phyloP scores from a whole-genome alignment of 768 basidiomycete genomes.

The Terana coerulea region DNA sequence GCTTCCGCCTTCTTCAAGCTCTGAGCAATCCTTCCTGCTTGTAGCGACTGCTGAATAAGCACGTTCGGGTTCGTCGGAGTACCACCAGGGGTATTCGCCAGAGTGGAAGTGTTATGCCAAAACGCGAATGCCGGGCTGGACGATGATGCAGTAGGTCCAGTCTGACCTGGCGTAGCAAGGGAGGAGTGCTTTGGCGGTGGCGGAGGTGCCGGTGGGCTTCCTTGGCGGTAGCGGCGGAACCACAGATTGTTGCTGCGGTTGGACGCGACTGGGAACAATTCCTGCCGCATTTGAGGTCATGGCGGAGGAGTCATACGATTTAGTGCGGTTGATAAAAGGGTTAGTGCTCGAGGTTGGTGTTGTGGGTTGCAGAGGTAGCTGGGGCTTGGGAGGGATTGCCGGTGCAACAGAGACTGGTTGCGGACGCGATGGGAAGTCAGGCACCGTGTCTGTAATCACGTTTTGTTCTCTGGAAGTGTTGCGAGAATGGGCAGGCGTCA shows the following conservation, averaged over 20 bases:
- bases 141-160: constrained; percentile 1
- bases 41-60: constrained; percentile 64
- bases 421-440: constrained; percentile 7
- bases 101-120: constrained; percentile 15
- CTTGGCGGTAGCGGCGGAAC: constrained; percentile 51
- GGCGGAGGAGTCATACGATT: constrained; percentile 15
- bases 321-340: constrained; percentile 34
- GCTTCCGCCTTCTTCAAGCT: constrained; percentile 67
- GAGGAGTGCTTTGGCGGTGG: constrained; percentile 39
- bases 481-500: not conserved
- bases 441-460: not conserved
- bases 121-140: constrained; percentile 16
- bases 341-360: constrained; percentile 30
- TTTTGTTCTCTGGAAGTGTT: not conserved
- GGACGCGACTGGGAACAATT: no score
- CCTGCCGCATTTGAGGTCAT: no score
- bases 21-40: constrained; percentile 70
- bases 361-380: constrained; percentile 1
- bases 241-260: constrained; percentile 1
- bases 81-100: constrained; percentile 1
- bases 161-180: constrained; percentile 11
- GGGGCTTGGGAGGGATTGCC: constrained; percentile 16
- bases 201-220: constrained; percentile 31
- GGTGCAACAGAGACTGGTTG: constrained; percentile 1
- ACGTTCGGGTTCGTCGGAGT: constrained; percentile 37